A percentile compares a stretch with the other conserved stretches of the same genome.
phyloP scores from a whole-genome alignment of 805 yeast species.

The Helenozyma baotianmanensis region DNA sequence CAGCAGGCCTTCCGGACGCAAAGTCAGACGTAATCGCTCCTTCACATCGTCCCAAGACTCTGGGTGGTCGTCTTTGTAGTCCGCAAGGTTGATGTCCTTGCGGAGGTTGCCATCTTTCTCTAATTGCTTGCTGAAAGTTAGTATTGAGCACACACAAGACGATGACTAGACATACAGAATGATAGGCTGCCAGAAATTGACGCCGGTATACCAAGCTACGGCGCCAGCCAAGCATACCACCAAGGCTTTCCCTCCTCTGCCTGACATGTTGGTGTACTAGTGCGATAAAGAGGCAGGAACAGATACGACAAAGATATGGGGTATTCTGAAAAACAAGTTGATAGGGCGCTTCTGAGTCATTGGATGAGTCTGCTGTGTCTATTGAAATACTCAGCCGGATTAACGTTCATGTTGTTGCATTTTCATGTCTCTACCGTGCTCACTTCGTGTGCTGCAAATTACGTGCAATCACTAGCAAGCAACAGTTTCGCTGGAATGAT shows the following conservation, averaged over 20 bases:
- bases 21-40: conserved; percentile 23
- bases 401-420: no score
- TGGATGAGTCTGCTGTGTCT: no score
- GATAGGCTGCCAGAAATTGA: conserved; percentile 70
- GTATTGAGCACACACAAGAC: conserved; percentile 3
- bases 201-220: conserved; percentile 45
- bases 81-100: conserved; percentile 53
- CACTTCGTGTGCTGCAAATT: no score
- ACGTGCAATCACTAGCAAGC: no score
- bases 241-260: conserved; percentile 21
- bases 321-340: no score
- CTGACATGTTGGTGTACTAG: conserved; percentile 20
- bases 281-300: no score
- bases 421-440: no score
- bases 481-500: no score
- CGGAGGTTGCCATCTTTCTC: conserved; percentile 63
- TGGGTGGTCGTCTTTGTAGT: conserved; percentile 31
- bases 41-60: conserved; percentile 36
- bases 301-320: no score
- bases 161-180: conserved; percentile 47
- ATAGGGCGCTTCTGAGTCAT: no score
- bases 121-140: conserved; percentile 47
- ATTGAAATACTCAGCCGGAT: no score
- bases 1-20: conserved; percentile 30
- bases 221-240: conserved; percentile 21